Evolutionary conservation across 1,284 basidiomycete genomes (phyloP), one percentile per base, ranked within the genome.

Genomic region (Boletus calvinii): DNA sequence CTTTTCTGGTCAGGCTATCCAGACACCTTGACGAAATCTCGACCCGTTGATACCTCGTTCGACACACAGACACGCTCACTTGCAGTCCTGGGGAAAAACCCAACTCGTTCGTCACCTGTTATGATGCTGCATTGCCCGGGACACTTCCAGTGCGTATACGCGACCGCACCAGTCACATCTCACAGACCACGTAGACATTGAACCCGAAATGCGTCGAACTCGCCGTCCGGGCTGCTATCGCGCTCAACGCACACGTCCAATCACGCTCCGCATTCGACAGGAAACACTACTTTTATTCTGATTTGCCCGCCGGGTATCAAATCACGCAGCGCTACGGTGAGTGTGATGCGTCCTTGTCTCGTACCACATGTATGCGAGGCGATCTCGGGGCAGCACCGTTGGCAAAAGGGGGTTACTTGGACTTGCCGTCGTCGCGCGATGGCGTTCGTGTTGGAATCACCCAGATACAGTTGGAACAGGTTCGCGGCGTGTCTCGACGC

Each of bases 241-340:
- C 95, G 1, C 77, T 99, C 30, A 74, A 85, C 32, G 86, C 90
- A 40, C 60, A 80, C 0, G 78, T 98, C 9, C 89, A 92, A 61
- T 61, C 61, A 0, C 77, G 79, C n/a, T 95, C 91, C 1, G 79
- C 88, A 1, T 98, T 98, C 60, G 96, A 99, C 71, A 78, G 96
- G 60, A 99, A 99, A 68, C 96, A 99, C 69, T 99, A 99, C 69
- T 98, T 98, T 71, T 99, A 99, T 67, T 83, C 92, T 1, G 96
- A 99, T 71, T 80, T 98, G 30, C 94, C 97, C 0, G 78, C 88
- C 3, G 96, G 95, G 0, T 99, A 95, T 71, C 97, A 99, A 72
- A 96, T 98, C 58, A 98, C 96, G 0, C 96, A 98, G 66, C 90
- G 93, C 60, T 98, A 98, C 69, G 78, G 88, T 89, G 50, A 51